phyloP scores from a whole-genome alignment of 441 rosid genomes.

The Capsella rubella region DNA sequence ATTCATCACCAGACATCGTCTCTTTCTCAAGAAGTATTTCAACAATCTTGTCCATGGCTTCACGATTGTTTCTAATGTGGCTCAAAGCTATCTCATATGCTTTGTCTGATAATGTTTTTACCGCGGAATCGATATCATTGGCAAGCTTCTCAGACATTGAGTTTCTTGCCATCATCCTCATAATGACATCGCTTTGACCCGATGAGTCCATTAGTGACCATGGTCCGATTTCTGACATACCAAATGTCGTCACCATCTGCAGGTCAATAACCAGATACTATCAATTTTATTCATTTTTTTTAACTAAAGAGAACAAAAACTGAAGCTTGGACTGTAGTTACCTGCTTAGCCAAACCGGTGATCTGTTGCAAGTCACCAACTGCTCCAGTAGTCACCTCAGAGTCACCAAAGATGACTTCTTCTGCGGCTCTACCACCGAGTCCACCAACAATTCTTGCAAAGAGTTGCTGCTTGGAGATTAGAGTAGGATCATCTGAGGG shows the following conservation, averaged over 20 bases:
- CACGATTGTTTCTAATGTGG: constrained; percentile 89
- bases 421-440: constrained; percentile 98
- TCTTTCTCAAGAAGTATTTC: constrained; percentile 93
- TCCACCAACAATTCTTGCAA: constrained; percentile 96
- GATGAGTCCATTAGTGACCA: constrained; percentile 92
- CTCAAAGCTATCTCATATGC: constrained; percentile 81
- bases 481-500: constrained; percentile 94
- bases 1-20: constrained; percentile 88
- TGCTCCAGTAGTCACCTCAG: constrained; percentile 98
- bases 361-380: constrained; percentile 97
- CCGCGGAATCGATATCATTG: constrained; percentile 80
- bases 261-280: constrained; percentile 56
- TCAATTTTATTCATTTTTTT: constrained; percentile 3
- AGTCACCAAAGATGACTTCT: constrained; percentile 90
- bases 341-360: constrained; percentile 93
- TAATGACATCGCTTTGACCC: constrained; percentile 84
- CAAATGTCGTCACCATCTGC: constrained; percentile 95
- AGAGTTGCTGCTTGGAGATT: constrained; percentile 93
- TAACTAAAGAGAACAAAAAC: background rate
- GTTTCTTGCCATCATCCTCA: constrained; percentile 99
- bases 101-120: constrained; percentile 75
- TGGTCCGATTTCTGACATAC: constrained; percentile 98
- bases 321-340: constrained; percentile 36
- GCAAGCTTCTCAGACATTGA: constrained; percentile 98
- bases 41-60: constrained; percentile 96